Evolutionary conservation across 116 monocot species (phyloP), one percentile per base, ranked within the genome.

Genomic region (Dioscorea cayenensis): DNA sequence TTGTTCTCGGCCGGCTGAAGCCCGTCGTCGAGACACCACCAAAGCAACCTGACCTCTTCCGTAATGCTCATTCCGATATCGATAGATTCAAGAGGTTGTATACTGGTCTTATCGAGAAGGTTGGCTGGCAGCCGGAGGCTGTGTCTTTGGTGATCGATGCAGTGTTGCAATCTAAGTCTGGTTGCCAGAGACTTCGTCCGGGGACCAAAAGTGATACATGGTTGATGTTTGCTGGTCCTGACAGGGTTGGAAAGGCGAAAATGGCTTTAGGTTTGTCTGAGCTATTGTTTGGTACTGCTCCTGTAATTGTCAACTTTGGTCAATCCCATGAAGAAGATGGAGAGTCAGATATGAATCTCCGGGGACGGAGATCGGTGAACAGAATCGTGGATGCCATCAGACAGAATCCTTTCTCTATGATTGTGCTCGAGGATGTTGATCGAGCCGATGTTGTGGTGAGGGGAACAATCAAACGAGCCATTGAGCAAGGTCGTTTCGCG

Each of bases 101-200:
- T 67, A 89, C 83, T 27, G 91, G 89, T 5, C 73, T 99, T n/a
- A 60, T 69, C 0, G 99, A 93, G 70, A 93, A 85, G 71, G 88
- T 99, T 14, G 49, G 74, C 7, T 94, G 93, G 99, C 99, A 99
- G 71, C 66, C 75, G 18, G 87, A 99, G 48, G 94, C 94, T 0
- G 99, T 94, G 4, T 83, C 94, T 2, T 73, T 91, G 0, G 78
- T 87, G 4, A 80, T 94, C 6, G 76, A 80, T 1, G 78, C 77
- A 0, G 83, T 97, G 28, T 66, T 68, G 23, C 88, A 77, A 22
- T 79, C 79, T 64, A 86, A 82, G 66, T 84, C 94, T 0, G 91
- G 86, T 29, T 71, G 74, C 3, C 80, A 82, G 10, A 85, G 71
- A 66, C 65, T 68, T 50, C 83, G 85, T 1, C 59, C 66, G 7